Percentiles rank a stretch among this genome's conserved stretches.
These are phyloP conservation scores for Fusarium keratoplasticum DNA, from an alignment of 2,329 filamentous ascomycete genomes.

Conservation along the genomic window DNA sequence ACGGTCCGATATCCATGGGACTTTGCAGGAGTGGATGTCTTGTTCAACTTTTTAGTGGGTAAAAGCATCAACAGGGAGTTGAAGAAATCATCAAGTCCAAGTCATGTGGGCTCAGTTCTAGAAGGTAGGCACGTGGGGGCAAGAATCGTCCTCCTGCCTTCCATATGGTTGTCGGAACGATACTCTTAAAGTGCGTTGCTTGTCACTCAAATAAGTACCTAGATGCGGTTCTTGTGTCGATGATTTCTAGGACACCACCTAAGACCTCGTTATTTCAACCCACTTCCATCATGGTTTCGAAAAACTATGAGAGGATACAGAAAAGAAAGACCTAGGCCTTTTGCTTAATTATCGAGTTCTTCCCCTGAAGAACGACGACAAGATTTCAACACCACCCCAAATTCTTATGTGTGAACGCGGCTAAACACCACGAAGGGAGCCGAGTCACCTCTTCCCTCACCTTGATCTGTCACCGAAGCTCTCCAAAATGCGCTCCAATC, in stretches of 20 bases:
- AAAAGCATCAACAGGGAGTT: not conserved
- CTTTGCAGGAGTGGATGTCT: slow-evolving; percentile 24
- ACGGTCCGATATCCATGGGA: slow-evolving; percentile 33
- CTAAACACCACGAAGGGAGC: slow-evolving; percentile 12
- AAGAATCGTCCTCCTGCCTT: not conserved
- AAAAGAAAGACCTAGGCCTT: not conserved
- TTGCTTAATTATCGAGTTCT: not conserved
- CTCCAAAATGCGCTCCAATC: slow-evolving; percentile 34
- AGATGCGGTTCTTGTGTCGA: not conserved
- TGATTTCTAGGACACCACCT: not conserved
- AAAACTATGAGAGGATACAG: not conserved
- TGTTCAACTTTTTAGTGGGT: slow-evolving; percentile 27
- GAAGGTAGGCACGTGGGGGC: slow-evolving; percentile 7
- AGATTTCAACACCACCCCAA: not conserved
- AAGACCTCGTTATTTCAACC: not conserved
- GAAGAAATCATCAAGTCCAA: not conserved
- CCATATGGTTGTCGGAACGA: not conserved
- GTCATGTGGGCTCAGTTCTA: slow-evolving; percentile 4
- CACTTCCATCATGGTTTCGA: too few species aligned
- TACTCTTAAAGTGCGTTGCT: not conserved
- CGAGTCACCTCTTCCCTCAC: slow-evolving; percentile 8
- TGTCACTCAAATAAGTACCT: not conserved
- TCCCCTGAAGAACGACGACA: not conserved
- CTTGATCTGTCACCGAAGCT: slow-evolving; percentile 11
- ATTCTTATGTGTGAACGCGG: not conserved